Percentiles rank a stretch among this genome's conserved stretches.
phyloP scores from a whole-genome alignment of 768 basidiomycete species.

The Pleurotus pulmonarius region DNA sequence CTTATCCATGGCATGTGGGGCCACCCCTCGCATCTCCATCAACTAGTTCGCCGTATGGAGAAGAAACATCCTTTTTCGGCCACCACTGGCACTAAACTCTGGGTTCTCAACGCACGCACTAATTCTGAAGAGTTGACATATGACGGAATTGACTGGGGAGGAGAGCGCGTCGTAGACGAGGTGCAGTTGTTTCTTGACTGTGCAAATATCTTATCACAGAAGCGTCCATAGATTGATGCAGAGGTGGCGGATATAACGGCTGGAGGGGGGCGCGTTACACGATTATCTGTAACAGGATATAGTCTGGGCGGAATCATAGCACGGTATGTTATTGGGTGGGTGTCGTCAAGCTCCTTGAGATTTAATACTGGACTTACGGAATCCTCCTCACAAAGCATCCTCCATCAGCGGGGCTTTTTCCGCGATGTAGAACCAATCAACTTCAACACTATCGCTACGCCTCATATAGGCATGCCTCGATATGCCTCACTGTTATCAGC shows the following conservation, averaged over 20 bases:
- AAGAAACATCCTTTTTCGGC: constrained; percentile 21
- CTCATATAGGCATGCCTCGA: constrained; percentile 53
- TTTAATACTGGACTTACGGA: background rate
- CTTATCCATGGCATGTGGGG: constrained; percentile 82
- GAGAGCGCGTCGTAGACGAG: constrained; percentile 4
- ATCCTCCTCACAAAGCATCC: background rate
- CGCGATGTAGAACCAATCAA: constrained; percentile 50
- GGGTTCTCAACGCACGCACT: background rate
- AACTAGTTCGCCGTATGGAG: constrained; percentile 27
- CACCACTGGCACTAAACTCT: constrained; percentile 15
- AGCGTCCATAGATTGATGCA: background rate
- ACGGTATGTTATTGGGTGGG: constrained; percentile 5
- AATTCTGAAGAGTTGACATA: constrained; percentile 2
- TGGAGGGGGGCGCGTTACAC: background rate
- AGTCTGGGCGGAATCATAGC: constrained; percentile 3
- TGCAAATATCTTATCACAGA: too few species aligned
- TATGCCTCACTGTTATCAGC: constrained; percentile 40
- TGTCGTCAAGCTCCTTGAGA: background rate
- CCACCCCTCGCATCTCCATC: constrained; percentile 52
- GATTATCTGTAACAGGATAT: background rate
- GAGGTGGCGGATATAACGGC: background rate
- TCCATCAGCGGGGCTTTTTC: constrained; percentile 37
- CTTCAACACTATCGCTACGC: constrained; percentile 64
- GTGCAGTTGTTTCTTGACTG: constrained; percentile 9
- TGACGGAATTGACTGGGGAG: constrained; percentile 6